Conservation (phyloP, 106 monocot species). For the Acanthochlamys bracteata region DNA sequence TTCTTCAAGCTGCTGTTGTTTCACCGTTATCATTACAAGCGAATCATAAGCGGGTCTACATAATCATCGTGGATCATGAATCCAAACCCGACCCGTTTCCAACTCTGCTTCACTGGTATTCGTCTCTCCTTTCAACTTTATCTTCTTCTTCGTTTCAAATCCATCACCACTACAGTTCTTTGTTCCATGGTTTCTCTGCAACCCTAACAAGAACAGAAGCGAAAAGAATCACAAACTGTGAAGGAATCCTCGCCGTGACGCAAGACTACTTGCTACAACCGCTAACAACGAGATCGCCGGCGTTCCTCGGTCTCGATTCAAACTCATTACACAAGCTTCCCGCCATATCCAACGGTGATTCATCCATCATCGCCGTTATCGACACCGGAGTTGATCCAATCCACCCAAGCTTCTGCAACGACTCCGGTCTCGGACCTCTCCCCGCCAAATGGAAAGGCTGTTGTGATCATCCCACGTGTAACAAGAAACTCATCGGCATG, state of each 20-base stretch:
- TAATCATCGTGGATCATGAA: conserved; percentile 11
- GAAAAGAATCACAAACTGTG: not conserved
- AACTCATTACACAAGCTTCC: conserved; percentile 2
- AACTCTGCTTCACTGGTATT: conserved; percentile 8
- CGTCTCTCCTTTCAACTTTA: not conserved
- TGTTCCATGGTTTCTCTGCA: conserved; percentile 23
- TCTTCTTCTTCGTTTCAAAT: not conserved
- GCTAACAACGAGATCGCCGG: conserved; percentile 14
- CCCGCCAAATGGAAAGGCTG: conserved; percentile 1
- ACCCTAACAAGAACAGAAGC: conserved; percentile 8
- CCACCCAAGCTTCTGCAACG: conserved; percentile 15
- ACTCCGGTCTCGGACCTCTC: conserved; percentile 1
- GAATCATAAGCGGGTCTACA: not conserved
- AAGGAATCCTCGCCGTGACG: conserved; percentile 9
- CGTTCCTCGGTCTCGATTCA: conserved; percentile 21
- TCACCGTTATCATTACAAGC: too few relatives aligned
- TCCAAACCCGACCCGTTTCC: conserved; percentile 9
- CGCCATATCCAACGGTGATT: conserved; percentile 4
- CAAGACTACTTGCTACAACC: conserved; percentile 4
- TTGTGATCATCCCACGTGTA: conserved; percentile 11
- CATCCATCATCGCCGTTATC: conserved; percentile 10
- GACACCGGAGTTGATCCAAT: conserved; percentile 19
- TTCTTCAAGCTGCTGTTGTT: not conserved
- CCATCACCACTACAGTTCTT: conserved; percentile 3
- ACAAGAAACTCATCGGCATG: conserved; percentile 18